Evolutionary conservation across 306 rosid species (phyloP).

Genomic region (Dryas octopetala): DNA sequence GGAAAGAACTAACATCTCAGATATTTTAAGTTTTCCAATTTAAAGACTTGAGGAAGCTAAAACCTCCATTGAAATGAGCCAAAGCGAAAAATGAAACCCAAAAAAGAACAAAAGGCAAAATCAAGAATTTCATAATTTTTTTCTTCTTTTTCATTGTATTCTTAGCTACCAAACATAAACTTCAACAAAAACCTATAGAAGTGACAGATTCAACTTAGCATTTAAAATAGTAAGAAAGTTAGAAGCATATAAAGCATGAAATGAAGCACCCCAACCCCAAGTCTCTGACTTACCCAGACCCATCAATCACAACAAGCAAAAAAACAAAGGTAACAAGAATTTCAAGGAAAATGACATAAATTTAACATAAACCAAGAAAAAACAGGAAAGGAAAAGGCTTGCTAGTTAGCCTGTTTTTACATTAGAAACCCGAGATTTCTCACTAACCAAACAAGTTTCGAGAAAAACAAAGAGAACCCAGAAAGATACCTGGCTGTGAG

Average conservation of each 20-base stretch:
- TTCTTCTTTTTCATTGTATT: constrained; percentile 1
- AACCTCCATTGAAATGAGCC: too few relatives aligned
- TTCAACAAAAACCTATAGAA: not conserved
- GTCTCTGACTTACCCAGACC: not conserved
- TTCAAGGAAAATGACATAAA: not conserved
- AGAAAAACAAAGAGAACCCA: constrained; percentile 17
- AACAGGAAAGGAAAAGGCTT: not conserved
- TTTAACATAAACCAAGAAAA: not conserved
- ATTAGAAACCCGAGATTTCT: constrained; percentile 1
- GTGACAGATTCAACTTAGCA: not conserved
- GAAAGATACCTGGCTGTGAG: constrained; percentile 43
- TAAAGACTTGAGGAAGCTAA: not conserved
- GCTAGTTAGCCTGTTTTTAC: not conserved
- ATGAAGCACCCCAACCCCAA: not conserved
- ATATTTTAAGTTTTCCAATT: not conserved
- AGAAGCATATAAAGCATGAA: not conserved
- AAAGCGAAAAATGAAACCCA: not conserved
- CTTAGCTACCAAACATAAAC: constrained; percentile 11
- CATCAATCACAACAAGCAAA: not conserved
- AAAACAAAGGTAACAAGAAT: not conserved
- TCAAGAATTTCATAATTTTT: not conserved
- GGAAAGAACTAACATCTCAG: not conserved
- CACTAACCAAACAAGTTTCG: constrained; percentile 19
- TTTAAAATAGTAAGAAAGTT: not conserved
- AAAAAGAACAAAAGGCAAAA: not conserved